These are phyloP conservation scores for Canavalia ensiformis DNA, from an alignment of 306 rosid species.

Conservation along the genomic window DNA sequence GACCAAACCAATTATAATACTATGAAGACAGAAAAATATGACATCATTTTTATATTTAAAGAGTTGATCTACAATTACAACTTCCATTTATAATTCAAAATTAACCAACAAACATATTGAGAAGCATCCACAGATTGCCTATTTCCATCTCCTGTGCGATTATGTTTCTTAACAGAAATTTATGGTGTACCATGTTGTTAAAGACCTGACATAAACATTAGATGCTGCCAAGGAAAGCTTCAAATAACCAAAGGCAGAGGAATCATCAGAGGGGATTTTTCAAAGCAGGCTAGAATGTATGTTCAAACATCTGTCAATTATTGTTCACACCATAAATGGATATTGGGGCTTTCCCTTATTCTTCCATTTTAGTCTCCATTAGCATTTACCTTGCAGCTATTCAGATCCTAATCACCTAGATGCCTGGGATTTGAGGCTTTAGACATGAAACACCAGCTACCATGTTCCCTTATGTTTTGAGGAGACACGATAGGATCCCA, in stretches of 20 bases:
- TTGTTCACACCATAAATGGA: constrained; percentile 20
- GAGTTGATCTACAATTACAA: constrained; percentile 2
- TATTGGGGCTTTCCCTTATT: constrained; percentile 21
- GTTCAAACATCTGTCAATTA: constrained; percentile 9
- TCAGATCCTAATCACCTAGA: neutral
- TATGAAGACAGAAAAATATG: constrained; percentile 13
- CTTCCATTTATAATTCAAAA: constrained; percentile 18
- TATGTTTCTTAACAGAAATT: constrained; percentile 11
- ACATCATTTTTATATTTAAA: constrained; percentile 21
- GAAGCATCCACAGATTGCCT: constrained; percentile 42
- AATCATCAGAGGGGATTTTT: constrained; percentile 27
- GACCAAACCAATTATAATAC: constrained; percentile 9
- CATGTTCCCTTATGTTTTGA: constrained; percentile 28
- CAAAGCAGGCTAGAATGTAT: constrained; percentile 9
- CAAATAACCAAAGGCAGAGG: constrained; percentile 27
- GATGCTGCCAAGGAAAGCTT: constrained; percentile 25
- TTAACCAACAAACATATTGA: constrained; percentile 21
- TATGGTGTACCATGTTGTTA: constrained; percentile 26
- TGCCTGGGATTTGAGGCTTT: constrained; percentile 8
- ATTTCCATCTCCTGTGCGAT: constrained; percentile 17
- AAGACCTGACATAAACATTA: constrained; percentile 24
- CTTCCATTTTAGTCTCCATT: constrained; percentile 16
- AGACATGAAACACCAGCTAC: constrained; percentile 18
- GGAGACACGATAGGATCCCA: constrained; percentile 26
- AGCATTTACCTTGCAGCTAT: constrained; percentile 22